These are phyloP conservation scores for Aspergillus costaricaensis DNA, from an alignment of 2,329 filamentous ascomycete species.

Conservation along the genomic window DNA sequence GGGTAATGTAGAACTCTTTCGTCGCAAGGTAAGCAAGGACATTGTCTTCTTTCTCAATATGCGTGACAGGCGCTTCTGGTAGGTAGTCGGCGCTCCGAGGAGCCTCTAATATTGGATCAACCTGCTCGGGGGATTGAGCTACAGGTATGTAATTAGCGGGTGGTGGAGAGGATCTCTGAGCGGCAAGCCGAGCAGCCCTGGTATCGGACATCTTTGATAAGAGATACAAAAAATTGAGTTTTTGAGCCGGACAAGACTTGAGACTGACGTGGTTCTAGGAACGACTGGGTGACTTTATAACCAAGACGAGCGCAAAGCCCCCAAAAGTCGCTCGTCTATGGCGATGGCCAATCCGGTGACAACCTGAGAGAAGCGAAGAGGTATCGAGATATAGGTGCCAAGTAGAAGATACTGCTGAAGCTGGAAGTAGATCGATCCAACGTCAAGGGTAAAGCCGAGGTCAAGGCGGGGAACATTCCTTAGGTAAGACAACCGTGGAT, in stretches of 20 bases:
- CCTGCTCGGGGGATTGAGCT: slow-evolving; percentile 18
- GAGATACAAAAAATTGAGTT: slow-evolving; percentile 4
- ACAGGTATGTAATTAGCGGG: background rate
- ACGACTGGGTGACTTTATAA: slow-evolving; percentile 50
- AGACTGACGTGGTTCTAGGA: background rate
- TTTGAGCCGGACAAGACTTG: background rate
- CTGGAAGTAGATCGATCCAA: too few relatives aligned
- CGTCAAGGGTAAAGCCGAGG: too few relatives aligned
- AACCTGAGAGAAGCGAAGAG: too few relatives aligned
- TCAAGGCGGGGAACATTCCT: too few relatives aligned
- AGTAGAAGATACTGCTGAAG: too few relatives aligned
- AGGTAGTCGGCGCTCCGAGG: slow-evolving; percentile 18
- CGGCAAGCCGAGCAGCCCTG: slow-evolving; percentile 27
- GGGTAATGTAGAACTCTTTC: slow-evolving; percentile 82
- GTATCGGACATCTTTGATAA: slow-evolving; percentile 29
- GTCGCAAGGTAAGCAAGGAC: slow-evolving; percentile 75
- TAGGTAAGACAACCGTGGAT: too few relatives aligned
- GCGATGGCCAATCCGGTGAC: slow-evolving; percentile 9
- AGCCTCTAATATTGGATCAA: slow-evolving; percentile 20
- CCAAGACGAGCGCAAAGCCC: slow-evolving; percentile 58
- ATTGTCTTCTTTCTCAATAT: slow-evolving; percentile 47
- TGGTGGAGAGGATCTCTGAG: slow-evolving; percentile 24
- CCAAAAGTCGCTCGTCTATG: slow-evolving; percentile 55
- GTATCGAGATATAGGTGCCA: too few relatives aligned
- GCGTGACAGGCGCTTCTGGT: slow-evolving; percentile 36